Percentiles rank a stretch among this genome's conserved stretches.
phyloP scores from a whole-genome alignment of 2,329 filamentous ascomycete genomes.

The Aspergillus japonicus region DNA sequence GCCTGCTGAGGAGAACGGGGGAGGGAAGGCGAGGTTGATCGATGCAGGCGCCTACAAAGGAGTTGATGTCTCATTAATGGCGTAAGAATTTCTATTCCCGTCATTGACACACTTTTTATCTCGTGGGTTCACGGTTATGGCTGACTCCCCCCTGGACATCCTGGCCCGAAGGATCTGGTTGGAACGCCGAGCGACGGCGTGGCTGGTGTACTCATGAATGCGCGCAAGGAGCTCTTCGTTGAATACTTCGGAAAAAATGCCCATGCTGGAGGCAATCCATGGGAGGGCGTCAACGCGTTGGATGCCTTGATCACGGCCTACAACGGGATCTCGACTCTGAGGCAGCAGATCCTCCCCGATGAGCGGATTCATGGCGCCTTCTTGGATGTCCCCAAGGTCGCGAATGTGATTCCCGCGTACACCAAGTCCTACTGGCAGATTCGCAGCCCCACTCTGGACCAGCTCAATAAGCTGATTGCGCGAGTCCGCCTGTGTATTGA shows the following conservation, averaged over 20 bases:
- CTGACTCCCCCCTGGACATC: too few species aligned
- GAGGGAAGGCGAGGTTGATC: too few species aligned
- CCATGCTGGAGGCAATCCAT: constrained; percentile 53
- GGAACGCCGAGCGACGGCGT: too few species aligned
- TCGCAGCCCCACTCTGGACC: constrained; percentile 43
- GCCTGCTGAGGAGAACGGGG: too few species aligned
- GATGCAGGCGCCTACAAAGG: too few species aligned
- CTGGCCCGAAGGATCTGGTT: too few species aligned
- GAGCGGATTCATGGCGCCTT: constrained; percentile 52
- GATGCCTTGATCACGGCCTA: constrained; percentile 51
- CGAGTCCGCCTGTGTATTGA: constrained; percentile 36
- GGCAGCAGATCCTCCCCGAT: constrained; percentile 54
- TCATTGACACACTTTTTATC: too few species aligned
- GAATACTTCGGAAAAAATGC: constrained; percentile 50
- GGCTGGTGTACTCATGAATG: too few species aligned
- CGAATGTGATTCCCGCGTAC: constrained; percentile 52
- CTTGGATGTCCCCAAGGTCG: constrained; percentile 48
- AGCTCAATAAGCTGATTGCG: constrained; percentile 35
- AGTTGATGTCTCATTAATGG: too few species aligned
- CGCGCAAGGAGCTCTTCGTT: constrained; percentile 12
- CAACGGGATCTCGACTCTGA: constrained; percentile 46
- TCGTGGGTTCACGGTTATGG: too few species aligned
- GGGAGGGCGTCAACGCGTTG: constrained; percentile 56
- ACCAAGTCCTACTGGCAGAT: constrained; percentile 47
- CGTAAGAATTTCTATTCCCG: too few species aligned